These are phyloP conservation scores for Trichoderma cornu-damae DNA, from an alignment of 2,329 filamentous ascomycete species.

Conservation along the genomic window DNA sequence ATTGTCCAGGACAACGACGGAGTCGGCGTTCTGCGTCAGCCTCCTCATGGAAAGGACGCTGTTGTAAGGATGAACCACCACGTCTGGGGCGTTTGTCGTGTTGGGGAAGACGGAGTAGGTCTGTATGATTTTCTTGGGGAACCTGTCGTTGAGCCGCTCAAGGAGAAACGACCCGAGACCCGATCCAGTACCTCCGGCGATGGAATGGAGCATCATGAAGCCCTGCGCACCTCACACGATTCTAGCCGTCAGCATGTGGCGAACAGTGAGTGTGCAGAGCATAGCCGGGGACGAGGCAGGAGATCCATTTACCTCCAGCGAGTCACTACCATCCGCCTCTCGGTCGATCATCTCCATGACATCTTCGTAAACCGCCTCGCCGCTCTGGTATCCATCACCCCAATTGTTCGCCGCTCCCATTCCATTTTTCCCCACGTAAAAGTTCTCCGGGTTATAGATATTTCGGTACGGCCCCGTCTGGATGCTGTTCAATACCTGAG, in stretches of 20 bases:
- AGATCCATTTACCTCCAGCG: conserved; percentile 66
- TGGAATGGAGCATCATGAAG: conserved; percentile 98
- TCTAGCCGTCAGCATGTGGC: background rate
- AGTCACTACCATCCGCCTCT: conserved; percentile 96
- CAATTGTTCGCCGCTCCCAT: conserved; percentile 96
- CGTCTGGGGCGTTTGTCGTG: conserved; percentile 77
- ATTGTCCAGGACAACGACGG: conserved; percentile 95
- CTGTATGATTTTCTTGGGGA: conserved; percentile 98
- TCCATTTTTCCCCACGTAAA: conserved; percentile 92
- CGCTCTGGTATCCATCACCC: conserved; percentile 92
- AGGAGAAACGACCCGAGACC: conserved; percentile 93
- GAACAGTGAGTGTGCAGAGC: background rate
- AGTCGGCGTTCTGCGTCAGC: conserved; percentile 93
- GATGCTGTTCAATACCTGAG: conserved; percentile 77
- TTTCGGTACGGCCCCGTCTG: conserved; percentile 93
- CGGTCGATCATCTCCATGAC: conserved; percentile 99
- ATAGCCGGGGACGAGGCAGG: background rate
- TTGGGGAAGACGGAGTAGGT: conserved; percentile 99
- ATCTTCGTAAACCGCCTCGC: conserved; percentile 88
- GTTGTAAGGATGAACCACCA: conserved; percentile 98
- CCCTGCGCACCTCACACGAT: conserved; percentile 49
- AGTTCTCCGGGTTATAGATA: conserved; percentile 99
- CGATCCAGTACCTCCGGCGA: conserved; percentile 92
- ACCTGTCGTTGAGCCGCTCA: conserved; percentile 92
- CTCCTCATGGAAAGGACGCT: conserved; percentile 87